These are phyloP conservation scores for Hydnum rufescens DNA, from an alignment of 768 basidiomycete species.

Conservation along the genomic window DNA sequence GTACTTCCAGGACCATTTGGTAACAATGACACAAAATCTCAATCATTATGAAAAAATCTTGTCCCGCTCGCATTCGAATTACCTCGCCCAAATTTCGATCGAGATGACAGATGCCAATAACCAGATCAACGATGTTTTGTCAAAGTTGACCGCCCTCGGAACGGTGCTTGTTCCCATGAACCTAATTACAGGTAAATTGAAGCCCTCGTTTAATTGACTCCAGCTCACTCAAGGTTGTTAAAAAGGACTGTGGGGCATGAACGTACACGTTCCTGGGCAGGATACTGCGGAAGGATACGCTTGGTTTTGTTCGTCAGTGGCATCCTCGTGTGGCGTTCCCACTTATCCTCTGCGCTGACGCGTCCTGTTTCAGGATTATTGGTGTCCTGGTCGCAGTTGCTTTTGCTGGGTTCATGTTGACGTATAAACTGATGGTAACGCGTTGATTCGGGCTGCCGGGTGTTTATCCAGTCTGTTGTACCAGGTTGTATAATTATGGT, in stretches of 20 bases:
- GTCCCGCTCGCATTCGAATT: conserved; percentile 96
- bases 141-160: conserved; percentile 91
- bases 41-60: conserved; percentile 99
- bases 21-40: conserved; percentile 98
- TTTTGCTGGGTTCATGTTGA: conserved; percentile 29
- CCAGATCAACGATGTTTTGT: conserved; percentile 97
- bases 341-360: conserved; percentile 1
- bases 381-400: conserved; percentile 66
- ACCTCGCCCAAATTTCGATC: conserved; percentile 97
- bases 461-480: neutral
- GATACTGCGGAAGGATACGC: conserved; percentile 24
- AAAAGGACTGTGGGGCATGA: conserved; percentile 96
- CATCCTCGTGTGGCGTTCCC: neutral
- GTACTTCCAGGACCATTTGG: conserved; percentile 60
- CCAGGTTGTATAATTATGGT: neutral
- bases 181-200: conserved; percentile 62
- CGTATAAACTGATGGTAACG: conserved; percentile 6
- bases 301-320: conserved; percentile 5
- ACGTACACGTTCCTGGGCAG: conserved; percentile 89
- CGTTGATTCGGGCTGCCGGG: neutral
- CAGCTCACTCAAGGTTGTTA: no score
- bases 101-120: conserved; percentile 99
- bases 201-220: neutral
- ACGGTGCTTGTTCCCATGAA: conserved; percentile 97
- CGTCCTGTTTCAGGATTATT: conserved; percentile 37